Percentiles rank a stretch among this genome's conserved stretches.
phyloP scores from a whole-genome alignment of 129 eudicot species.

The Sambucus nigra region DNA sequence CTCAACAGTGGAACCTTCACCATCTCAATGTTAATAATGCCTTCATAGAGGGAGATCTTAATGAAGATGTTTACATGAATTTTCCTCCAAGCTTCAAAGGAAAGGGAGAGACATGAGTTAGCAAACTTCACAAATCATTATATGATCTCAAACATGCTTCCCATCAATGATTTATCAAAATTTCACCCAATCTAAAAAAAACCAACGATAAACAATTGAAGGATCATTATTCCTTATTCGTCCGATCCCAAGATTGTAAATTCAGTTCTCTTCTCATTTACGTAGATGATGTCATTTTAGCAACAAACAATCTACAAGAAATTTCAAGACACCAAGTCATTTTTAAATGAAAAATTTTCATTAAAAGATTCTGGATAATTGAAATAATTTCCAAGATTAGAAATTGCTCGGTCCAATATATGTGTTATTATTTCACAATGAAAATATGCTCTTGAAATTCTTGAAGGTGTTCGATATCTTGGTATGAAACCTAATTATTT shows the following conservation, averaged over 20 bases:
- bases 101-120: no score
- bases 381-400: neutral
- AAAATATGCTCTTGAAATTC: neutral
- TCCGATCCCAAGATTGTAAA: neutral
- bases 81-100: no score
- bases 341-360: neutral
- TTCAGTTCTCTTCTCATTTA: neutral
- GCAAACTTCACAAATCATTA: no score
- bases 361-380: neutral
- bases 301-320: neutral
- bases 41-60: no score
- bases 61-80: no score
- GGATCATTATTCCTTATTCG: neutral
- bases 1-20: no score
- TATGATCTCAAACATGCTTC: no score
- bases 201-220: no score
- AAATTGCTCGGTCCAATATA: neutral
- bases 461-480: neutral
- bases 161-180: no score
- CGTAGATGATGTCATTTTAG: neutral
- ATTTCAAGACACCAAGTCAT: neutral
- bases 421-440: neutral
- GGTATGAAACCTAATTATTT: neutral
- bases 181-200: no score
- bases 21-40: no score